Percentiles rank a stretch among this genome's conserved stretches.
phyloP scores from a whole-genome alignment of 2,329 filamentous ascomycete species.

The Magnaporthiopsis poae region DNA sequence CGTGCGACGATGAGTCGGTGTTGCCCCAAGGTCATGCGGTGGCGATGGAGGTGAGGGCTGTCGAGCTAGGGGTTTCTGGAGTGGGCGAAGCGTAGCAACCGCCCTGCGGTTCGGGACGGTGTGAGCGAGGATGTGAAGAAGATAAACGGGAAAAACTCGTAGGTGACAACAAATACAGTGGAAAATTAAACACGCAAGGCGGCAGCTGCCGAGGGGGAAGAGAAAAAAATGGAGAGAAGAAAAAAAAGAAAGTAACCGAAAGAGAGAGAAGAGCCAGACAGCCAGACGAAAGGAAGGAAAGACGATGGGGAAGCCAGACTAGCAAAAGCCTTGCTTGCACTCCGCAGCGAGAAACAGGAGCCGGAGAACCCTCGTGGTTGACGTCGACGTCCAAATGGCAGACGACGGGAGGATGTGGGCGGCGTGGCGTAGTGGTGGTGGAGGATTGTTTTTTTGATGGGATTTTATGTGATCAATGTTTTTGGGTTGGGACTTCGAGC shows the following conservation, averaged over 20 bases:
- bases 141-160: neutral
- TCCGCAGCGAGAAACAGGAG: neutral
- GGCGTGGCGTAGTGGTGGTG: slow-evolving; percentile 5
- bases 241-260: neutral
- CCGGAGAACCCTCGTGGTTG: slow-evolving; percentile 1
- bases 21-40: slow-evolving; percentile 1
- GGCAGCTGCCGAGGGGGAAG: neutral
- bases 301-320: slow-evolving; percentile 7
- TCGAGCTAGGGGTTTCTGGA: neutral
- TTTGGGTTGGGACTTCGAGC: slow-evolving; percentile 7
- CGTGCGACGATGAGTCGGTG: neutral
- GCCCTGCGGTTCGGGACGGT: slow-evolving; percentile 7
- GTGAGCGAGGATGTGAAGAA: neutral
- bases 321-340: slow-evolving; percentile 8
- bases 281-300: neutral
- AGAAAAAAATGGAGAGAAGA: neutral
- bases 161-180: neutral
- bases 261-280: neutral
- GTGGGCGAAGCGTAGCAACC: slow-evolving; percentile 4
- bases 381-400: slow-evolving; percentile 1
- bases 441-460: slow-evolving; percentile 4
- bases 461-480: slow-evolving; percentile 3
- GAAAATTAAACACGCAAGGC: neutral
- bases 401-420: slow-evolving; percentile 5
- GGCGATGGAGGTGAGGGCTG: neutral